Evolutionary conservation across 805 yeast species (phyloP).

Genomic region (Lachancea cidri): DNA sequence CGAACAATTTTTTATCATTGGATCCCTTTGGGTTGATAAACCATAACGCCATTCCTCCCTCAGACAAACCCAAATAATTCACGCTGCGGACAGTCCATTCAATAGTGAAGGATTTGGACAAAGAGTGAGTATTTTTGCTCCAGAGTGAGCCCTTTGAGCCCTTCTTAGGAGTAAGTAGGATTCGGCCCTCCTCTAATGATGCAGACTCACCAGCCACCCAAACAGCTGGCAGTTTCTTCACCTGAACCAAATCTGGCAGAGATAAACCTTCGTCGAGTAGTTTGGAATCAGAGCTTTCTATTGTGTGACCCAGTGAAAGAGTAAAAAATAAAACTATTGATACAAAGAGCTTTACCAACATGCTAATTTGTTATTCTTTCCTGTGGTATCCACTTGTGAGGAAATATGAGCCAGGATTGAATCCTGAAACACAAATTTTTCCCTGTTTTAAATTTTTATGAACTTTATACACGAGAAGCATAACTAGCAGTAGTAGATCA

Average conservation of each 20-base stretch:
- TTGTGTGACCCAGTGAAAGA: not conserved
- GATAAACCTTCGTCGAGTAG: conserved; percentile 31
- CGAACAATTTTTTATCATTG: conserved; percentile 37
- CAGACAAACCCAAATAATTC: conserved; percentile 44
- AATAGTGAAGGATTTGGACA: conserved; percentile 45
- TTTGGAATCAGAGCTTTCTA: conserved; percentile 15
- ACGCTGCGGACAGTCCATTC: conserved; percentile 61
- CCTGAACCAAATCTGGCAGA: conserved; percentile 36
- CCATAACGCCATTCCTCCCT: conserved; percentile 59
- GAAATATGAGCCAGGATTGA: too few relatives aligned
- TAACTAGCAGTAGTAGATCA: too few relatives aligned
- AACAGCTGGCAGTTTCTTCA: conserved; percentile 22
- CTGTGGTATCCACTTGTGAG: too few relatives aligned
- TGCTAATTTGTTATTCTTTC: too few relatives aligned
- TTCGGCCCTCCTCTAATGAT: conserved; percentile 46
- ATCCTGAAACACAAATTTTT: too few relatives aligned
- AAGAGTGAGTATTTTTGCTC: conserved; percentile 32
- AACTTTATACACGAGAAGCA: too few relatives aligned
- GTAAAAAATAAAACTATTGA: not conserved
- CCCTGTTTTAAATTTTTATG: too few relatives aligned
- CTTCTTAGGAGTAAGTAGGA: conserved; percentile 44
- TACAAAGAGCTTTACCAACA: not conserved
- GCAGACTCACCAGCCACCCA: conserved; percentile 41
- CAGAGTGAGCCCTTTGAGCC: conserved; percentile 42
- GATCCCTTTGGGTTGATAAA: conserved; percentile 35